These are phyloP conservation scores for Mycogone perniciosa DNA, from an alignment of 2,329 filamentous ascomycete species.

Conservation along the genomic window DNA sequence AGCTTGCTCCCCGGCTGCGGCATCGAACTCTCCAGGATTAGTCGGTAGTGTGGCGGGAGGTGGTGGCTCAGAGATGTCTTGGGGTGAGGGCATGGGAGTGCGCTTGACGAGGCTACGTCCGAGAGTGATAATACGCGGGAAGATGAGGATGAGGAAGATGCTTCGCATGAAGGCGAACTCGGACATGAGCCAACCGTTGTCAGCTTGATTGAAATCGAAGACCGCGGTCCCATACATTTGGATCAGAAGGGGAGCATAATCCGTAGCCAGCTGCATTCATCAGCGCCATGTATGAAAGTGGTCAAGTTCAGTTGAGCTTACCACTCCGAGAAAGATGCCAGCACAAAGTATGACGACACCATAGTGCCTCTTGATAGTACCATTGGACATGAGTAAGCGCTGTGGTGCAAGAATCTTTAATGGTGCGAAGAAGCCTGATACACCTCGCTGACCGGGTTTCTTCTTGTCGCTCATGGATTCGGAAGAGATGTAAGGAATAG, in stretches of 20 bases:
- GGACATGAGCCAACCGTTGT: conserved; percentile 53
- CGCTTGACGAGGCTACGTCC: conserved; percentile 27
- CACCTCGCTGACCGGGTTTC: conserved; percentile 24
- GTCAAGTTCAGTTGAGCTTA: conserved; percentile 25
- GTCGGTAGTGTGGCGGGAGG: conserved; percentile 25
- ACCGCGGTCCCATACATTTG: conserved; percentile 53
- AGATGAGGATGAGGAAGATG: conserved; percentile 48
- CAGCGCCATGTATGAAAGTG: neutral
- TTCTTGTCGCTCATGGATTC: conserved; percentile 22
- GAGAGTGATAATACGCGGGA: conserved; percentile 45
- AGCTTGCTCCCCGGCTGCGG: conserved; percentile 32
- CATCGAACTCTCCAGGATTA: conserved; percentile 35
- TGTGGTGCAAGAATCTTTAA: conserved; percentile 56
- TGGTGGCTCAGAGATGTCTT: conserved; percentile 1
- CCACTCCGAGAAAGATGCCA: conserved; percentile 61
- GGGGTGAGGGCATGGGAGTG: neutral
- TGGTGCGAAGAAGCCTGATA: conserved; percentile 56
- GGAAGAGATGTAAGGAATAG: conserved; percentile 46
- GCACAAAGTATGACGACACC: conserved; percentile 58
- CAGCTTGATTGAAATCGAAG: conserved; percentile 48
- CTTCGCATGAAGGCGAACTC: conserved; percentile 49
- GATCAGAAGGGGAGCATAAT: conserved; percentile 57
- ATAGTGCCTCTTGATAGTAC: conserved; percentile 47
- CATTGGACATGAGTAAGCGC: conserved; percentile 44
- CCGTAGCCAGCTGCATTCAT: conserved; percentile 49